A percentile compares a stretch with the other conserved stretches of the same genome.
phyloP scores from a whole-genome alignment of 2,329 filamentous ascomycete genomes.

The Botrytis pseudocinerea region DNA sequence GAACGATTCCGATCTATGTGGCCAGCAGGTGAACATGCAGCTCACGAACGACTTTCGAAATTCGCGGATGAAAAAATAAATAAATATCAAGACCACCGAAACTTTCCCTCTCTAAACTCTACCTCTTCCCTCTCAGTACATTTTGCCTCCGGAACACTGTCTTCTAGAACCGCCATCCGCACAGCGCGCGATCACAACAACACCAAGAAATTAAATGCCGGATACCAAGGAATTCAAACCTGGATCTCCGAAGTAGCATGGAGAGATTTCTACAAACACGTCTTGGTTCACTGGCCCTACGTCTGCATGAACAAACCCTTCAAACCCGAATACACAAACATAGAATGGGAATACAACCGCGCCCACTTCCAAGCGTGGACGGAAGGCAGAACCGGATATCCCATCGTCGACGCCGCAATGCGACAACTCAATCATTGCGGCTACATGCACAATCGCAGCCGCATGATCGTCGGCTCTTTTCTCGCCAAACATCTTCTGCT shows the following conservation, averaged over 20 bases:
- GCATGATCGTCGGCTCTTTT: conserved; percentile 83
- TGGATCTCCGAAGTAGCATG: conserved; percentile 87
- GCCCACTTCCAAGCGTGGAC: conserved; percentile 73
- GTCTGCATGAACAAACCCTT: conserved; percentile 76
- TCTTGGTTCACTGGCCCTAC: conserved; percentile 83
- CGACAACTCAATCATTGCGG: conserved; percentile 67
- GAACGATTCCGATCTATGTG: conserved; percentile 60
- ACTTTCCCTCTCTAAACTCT: conserved; percentile 60
- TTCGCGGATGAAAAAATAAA: conserved; percentile 67
- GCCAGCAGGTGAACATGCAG: conserved; percentile 76
- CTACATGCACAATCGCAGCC: conserved; percentile 83
- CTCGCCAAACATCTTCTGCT: conserved; percentile 76
- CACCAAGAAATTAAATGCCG: conserved; percentile 64
- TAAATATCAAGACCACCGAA: conserved; percentile 64
- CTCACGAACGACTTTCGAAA: conserved; percentile 59
- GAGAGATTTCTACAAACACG: conserved; percentile 87
- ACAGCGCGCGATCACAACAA: conserved; percentile 63
- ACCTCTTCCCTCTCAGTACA: conserved; percentile 75
- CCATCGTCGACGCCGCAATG: conserved; percentile 86
- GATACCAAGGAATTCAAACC: conserved; percentile 62
- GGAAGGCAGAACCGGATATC: conserved; percentile 73
- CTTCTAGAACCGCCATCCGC: conserved; percentile 65
- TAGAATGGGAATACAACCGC: conserved; percentile 76
- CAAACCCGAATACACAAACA: conserved; percentile 82
- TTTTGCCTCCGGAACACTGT: conserved; percentile 66